A percentile compares a stretch with the other conserved stretches of the same genome.
phyloP scores from a whole-genome alignment of 83 land plant species.

The Picea engelmannii region DNA sequence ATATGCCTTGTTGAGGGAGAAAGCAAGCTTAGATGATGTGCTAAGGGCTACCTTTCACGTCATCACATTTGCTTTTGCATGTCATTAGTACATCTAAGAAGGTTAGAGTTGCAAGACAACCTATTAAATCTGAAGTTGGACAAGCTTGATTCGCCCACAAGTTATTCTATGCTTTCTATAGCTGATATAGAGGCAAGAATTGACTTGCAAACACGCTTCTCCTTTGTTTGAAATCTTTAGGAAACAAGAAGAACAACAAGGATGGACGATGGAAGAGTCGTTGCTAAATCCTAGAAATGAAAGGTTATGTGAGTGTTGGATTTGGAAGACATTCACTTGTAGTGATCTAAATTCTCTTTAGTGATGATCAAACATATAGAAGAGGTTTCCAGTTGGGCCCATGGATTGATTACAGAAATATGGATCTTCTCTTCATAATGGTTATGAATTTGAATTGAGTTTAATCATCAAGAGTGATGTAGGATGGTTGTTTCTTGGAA shows the following conservation, averaged over 20 bases:
- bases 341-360: not conserved
- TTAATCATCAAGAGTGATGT: not conserved
- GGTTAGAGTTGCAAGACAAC: constrained; percentile 12
- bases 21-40: constrained; percentile 88
- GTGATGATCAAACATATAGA: not conserved
- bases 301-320: constrained; percentile 26
- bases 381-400: not conserved
- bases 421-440: not conserved
- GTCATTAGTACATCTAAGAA: constrained; percentile 44
- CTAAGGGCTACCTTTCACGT: constrained; percentile 95
- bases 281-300: constrained; percentile 70
- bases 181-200: constrained; percentile 37
- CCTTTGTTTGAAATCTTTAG: constrained; percentile 50
- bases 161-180: constrained; percentile 14
- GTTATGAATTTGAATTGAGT: not conserved
- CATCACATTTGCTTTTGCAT: constrained; percentile 68
- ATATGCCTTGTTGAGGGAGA: constrained; percentile 84
- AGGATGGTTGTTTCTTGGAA: not conserved
- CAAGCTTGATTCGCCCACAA: not conserved
- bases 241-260: constrained; percentile 59
- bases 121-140: not conserved
- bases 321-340: not conserved
- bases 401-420: not conserved
- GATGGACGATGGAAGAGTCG: constrained; percentile 78
- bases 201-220: constrained; percentile 55